Base-by-base conservation (phyloP, 202 grass and related monocot species). In the Zoysia matrella region DNA sequence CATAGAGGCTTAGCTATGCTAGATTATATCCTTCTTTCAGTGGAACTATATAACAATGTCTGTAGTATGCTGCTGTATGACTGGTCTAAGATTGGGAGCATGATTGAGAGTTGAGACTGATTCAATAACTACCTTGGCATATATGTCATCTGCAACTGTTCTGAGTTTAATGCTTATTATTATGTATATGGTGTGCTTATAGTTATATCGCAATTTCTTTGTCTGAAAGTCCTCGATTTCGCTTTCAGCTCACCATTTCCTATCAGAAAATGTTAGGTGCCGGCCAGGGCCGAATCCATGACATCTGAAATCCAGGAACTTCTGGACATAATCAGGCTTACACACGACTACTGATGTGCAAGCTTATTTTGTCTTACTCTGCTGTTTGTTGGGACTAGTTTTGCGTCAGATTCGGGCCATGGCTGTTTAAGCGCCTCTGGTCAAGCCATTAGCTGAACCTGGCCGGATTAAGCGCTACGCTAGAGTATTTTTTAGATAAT, bases 71-170 rank as follows among this genome's bases (percentile, higher is more conserved):
- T 49, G 66, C 7, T 77, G 73, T 72, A 49, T 48, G 73, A 22
- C 61, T 72, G 58, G 16, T 89, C 52, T 85, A 61, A 82, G 82
- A 73, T 81, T 73, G 78, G 77, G 80, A 82, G 47, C 41, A 73
- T 62, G 78, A 5, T 78, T 47, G 82, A 82, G 78, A 73, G 22
- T 30, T 30, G 22, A 30, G 22, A 30, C 82, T 36, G 67, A 46
- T 82, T 73, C 60, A 86, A 86, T 89, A 89, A 85, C 52, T 60
- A 47, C 68, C 78, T 67, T 80, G 61, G 68, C 53, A 14, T 67
- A 77, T 86, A 85, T 73, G 66, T 41, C 18, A 46, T 15, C 15
- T 82, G 60, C 53, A 68, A 30, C 49, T 77, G 66, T 73, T 72
- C 14, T 85, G 67, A 66, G 65, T 52, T 54, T 80, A 15, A 46